Conservation (phyloP, 805 yeast genomes). For the Saturnispora galanensis region DNA sequence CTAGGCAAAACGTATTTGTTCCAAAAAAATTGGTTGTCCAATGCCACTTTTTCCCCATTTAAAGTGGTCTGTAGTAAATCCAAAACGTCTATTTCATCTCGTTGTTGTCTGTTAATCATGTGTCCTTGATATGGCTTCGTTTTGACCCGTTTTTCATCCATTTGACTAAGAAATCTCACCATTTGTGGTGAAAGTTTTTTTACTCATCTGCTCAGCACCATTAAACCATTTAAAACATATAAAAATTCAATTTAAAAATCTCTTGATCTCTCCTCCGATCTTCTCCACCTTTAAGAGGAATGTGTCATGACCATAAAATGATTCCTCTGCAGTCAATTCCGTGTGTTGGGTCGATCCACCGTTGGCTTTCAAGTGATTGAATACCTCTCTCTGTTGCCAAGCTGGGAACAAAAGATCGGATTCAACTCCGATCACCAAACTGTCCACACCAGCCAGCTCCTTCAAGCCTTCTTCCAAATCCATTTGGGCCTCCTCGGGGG, state of each 20-base stretch:
- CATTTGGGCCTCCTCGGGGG: slow-evolving; percentile 44
- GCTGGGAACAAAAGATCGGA: slow-evolving; percentile 86
- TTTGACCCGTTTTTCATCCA: slow-evolving; percentile 3
- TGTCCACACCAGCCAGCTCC: slow-evolving; percentile 51
- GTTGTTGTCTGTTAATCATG: slow-evolving; percentile 1
- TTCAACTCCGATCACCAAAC: slow-evolving; percentile 83
- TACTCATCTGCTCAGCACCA: too few species aligned
- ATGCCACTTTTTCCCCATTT: slow-evolving; percentile 5
- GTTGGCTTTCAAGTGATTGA: slow-evolving; percentile 40
- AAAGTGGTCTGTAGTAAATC: neutral
- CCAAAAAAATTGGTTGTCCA: slow-evolving; percentile 11
- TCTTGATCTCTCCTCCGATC: slow-evolving; percentile 66
- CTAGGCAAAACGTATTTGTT: slow-evolving; percentile 10
- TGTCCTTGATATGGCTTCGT: slow-evolving; percentile 4
- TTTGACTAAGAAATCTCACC: neutral
- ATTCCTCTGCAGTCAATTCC: slow-evolving; percentile 67
- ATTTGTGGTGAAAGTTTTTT: neutral
- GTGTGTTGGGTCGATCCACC: slow-evolving; percentile 43
- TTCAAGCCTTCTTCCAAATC: slow-evolving; percentile 62
- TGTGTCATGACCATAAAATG: slow-evolving; percentile 88
- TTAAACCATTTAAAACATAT: too few species aligned
- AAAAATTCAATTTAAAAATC: slow-evolving; percentile 34
- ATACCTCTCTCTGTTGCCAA: slow-evolving; percentile 87
- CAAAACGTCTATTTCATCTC: slow-evolving; percentile 7
- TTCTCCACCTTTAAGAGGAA: slow-evolving; percentile 71